phyloP scores from a whole-genome alignment of 371 early-diverging fungal species.

The Mortierella sp. region DNA sequence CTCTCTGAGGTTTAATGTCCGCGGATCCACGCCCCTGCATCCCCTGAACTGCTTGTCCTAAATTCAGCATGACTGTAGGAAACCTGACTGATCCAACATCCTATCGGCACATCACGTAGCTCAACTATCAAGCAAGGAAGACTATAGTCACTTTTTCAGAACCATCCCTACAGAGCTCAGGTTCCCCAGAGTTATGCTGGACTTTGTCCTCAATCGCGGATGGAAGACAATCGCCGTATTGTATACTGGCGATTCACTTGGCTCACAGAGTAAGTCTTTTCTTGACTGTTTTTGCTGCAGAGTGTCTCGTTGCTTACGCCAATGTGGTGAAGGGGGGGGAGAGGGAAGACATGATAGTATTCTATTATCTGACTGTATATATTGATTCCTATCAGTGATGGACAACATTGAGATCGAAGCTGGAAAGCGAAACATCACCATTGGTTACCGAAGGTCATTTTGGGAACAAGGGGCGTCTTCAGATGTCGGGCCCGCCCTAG shows the following conservation, averaged over 20 bases:
- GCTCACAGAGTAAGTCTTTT: conserved; percentile 59
- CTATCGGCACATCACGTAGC: conserved; percentile 39
- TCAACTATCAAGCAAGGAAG: conserved; percentile 64
- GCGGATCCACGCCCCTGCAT: no score
- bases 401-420: conserved; percentile 60
- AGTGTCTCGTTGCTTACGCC: no score
- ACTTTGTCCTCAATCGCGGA: conserved; percentile 63
- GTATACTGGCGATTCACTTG: conserved; percentile 63
- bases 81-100: background rate
- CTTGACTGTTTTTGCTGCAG: background rate
- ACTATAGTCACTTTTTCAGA: conserved; percentile 67
- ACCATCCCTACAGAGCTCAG: conserved; percentile 66
- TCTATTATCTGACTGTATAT: background rate
- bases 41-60: no score
- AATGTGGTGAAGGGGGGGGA: no score
- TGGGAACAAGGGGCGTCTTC: conserved; percentile 59
- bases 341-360: no score
- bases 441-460: conserved; percentile 60
- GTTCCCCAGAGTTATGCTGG: conserved; percentile 62
- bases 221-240: conserved; percentile 65
- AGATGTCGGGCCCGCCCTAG: conserved; percentile 57
- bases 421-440: conserved; percentile 51
- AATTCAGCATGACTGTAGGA: background rate
- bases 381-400: conserved; percentile 54
- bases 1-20: no score